phyloP scores from a whole-genome alignment of 2,329 filamentous ascomycete species.

The Curvularia lunata region DNA sequence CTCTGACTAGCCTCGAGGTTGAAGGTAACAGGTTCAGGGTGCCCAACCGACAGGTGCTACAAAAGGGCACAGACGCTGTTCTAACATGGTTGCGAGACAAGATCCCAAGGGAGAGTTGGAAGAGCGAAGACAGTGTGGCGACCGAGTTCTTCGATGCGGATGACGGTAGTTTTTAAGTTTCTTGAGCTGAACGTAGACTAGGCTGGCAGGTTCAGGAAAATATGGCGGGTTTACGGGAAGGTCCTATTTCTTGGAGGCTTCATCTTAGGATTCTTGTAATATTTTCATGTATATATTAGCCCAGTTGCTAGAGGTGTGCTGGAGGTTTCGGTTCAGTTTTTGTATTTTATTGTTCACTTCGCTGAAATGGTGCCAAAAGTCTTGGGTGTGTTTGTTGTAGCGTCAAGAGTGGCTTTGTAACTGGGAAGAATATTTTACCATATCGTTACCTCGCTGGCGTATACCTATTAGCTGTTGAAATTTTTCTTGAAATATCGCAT shows the following conservation, averaged over 20 bases:
- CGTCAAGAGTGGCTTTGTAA: neutral
- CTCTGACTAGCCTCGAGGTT: constrained; percentile 73
- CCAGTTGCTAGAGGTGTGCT: neutral
- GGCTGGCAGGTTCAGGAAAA: neutral
- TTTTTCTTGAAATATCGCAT: too few relatives aligned
- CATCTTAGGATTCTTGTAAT: constrained; percentile 13
- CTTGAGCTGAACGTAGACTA: neutral
- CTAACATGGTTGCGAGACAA: constrained; percentile 80
- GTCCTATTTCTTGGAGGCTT: neutral
- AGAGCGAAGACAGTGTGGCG: constrained; percentile 25
- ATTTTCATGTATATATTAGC: constrained; percentile 14
- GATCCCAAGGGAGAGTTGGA: constrained; percentile 60
- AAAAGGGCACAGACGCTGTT: constrained; percentile 85
- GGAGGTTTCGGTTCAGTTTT: neutral
- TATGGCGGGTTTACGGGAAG: neutral
- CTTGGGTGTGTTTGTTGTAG: neutral
- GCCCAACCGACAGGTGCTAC: constrained; percentile 80
- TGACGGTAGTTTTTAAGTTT: constrained; percentile 21
- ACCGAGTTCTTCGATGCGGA: constrained; percentile 35
- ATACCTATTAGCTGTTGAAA: too few relatives aligned
- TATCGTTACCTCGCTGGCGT: too few relatives aligned
- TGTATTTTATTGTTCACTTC: neutral
- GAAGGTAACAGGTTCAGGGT: constrained; percentile 87
- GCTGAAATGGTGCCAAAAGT: neutral
- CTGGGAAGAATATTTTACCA: too few relatives aligned